phyloP scores from a whole-genome alignment of 768 basidiomycete genomes.

The Suillus plorans region DNA sequence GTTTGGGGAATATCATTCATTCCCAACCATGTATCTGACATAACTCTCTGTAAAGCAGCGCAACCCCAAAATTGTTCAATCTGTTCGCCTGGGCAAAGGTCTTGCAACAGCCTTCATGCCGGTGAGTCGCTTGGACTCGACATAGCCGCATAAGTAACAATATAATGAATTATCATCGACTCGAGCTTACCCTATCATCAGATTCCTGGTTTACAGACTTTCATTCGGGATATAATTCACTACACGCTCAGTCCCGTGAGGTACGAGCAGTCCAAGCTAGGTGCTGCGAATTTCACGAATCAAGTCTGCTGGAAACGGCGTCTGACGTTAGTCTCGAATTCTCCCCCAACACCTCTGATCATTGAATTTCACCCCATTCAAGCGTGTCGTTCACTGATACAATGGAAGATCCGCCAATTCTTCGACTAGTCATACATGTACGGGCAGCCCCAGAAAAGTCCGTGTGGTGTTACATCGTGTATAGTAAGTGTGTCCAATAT shows the following conservation, averaged over 20 bases:
- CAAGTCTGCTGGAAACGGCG: no score
- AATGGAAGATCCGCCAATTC: no score
- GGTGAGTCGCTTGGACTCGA: constrained; percentile 94
- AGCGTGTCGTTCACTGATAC: no score
- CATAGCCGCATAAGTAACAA: constrained; percentile 62
- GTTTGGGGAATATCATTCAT: constrained; percentile 96
- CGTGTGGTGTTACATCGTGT: no score
- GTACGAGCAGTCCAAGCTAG: constrained; percentile 61
- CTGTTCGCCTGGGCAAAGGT: constrained; percentile 88
- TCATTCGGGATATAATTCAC: constrained; percentile 93
- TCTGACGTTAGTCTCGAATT: no score
- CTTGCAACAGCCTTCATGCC: constrained; percentile 81
- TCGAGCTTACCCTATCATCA: constrained; percentile 28
- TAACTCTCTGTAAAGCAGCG: constrained; percentile 75
- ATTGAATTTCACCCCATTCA: no score
- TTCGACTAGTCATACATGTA: no score
- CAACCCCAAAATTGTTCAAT: constrained; percentile 91
- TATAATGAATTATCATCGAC: not conserved
- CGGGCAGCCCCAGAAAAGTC: no score
- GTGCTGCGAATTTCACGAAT: no score
- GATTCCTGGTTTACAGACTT: constrained; percentile 89
- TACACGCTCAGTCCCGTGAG: constrained; percentile 90
- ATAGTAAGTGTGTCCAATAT: no score
- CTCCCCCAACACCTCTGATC: no score
- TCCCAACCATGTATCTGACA: constrained; percentile 83